Conservation (phyloP, 257 asterid species). For the Solanum lycopersicoides region DNA sequence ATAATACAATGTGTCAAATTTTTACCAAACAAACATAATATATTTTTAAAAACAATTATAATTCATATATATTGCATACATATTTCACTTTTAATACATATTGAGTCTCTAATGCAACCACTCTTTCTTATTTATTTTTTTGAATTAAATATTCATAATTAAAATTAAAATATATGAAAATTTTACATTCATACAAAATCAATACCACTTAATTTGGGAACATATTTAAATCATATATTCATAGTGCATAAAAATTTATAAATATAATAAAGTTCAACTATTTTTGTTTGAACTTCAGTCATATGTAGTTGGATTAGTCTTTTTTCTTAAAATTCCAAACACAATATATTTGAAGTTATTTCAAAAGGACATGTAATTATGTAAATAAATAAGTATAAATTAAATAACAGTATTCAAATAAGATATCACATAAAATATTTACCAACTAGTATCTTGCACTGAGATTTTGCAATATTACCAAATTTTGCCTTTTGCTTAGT, state of each 20-base stretch:
- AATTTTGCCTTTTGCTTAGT: neutral
- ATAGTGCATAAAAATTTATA: neutral
- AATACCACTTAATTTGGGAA: neutral
- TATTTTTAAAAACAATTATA: too few relatives aligned
- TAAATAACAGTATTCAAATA: neutral
- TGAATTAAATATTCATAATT: neutral
- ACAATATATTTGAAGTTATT: neutral
- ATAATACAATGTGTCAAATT: too few relatives aligned
- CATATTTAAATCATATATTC: too few relatives aligned
- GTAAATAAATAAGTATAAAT: neutral
- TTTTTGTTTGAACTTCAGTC: neutral
- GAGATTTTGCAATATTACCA: neutral
- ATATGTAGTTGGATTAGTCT: neutral
- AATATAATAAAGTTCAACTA: neutral
- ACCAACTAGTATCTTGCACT: neutral
- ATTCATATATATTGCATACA: too few relatives aligned
- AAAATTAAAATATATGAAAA: neutral
- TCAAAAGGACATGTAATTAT: neutral
- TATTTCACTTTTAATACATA: too few relatives aligned
- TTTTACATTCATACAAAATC: neutral
- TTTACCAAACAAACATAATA: too few relatives aligned
- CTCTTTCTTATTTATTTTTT: neutral
- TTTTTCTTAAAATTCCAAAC: neutral
- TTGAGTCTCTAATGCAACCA: neutral
- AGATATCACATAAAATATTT: neutral